Evolutionary conservation across 495 filamentous ascomycete genomes (phyloP), one percentile per base, ranked within the genome.

Genomic region (Lepidopterella palustris): DNA sequence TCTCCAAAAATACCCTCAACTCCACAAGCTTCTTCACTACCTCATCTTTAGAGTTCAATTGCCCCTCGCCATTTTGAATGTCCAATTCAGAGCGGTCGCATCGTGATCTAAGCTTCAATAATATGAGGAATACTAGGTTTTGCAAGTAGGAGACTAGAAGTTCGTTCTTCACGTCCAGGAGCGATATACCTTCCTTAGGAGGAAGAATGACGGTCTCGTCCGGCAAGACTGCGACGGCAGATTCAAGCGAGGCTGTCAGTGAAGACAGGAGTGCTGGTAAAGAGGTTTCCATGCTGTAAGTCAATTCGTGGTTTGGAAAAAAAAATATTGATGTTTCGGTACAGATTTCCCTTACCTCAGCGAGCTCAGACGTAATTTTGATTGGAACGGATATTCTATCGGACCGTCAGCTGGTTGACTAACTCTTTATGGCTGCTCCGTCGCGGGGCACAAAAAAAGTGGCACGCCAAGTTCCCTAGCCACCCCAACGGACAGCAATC

Each of bases 131-230:
- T 28, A 92, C 89, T 4, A 96, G 82, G 65, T 97, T 92, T 66
- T 97, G 95, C 0, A 97, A 77, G 75, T 98, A 98, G 1, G 95
- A 90, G 45, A 98, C 87, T 13, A 98, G 82, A 18, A 97, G 81
- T 61, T 98, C 95, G 77, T 89, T 96, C 72, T 98, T 98, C 53
- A 87, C 82, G 69, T 96, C 90, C 67, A 98, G 84, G 4, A 98
- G 85, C 1, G 93, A 97, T 51, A 98, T 92, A 61, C 92, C 92
- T 61, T 96, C 84, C 64, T 84, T 79, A 8, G 89, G 85, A 5
- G 88, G 81, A 45, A 85, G 68, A 48, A 84, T 71, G 25, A 63
- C 62, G 3, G 74, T 53, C 10, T 81, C 60, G 47, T 82, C 82
- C 8, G 86, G 84, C 2, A 90, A 45, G 20, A 58, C 61, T 47